phyloP scores from a whole-genome alignment of 2,329 filamentous ascomycete genomes.

The Fusarium abutilonis region DNA sequence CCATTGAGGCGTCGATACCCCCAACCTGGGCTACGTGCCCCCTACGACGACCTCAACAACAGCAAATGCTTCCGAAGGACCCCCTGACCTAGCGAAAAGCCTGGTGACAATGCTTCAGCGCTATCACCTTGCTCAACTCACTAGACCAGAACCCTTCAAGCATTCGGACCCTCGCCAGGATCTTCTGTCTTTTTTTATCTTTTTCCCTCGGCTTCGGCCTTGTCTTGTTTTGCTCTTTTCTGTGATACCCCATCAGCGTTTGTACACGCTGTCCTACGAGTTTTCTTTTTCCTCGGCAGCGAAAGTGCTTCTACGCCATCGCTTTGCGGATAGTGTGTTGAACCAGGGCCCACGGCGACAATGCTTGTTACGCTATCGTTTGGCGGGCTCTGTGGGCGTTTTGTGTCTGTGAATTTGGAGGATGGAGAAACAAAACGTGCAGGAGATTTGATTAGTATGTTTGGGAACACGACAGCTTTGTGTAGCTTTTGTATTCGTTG shows the following conservation, averaged over 20 bases:
- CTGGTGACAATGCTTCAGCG: conserved; percentile 63
- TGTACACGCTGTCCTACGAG: conserved; percentile 58
- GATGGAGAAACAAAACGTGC: neutral
- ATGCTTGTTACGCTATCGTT: conserved; percentile 65
- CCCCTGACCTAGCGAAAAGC: conserved; percentile 40
- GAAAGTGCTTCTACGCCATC: conserved; percentile 67
- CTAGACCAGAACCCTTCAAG: conserved; percentile 9
- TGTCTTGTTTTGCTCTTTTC: conserved; percentile 42
- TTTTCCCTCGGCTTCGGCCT: conserved; percentile 24
- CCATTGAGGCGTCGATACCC: neutral
- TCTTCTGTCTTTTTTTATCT: conserved; percentile 25
- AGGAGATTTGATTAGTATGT: neutral
- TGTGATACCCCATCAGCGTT: conserved; percentile 59
- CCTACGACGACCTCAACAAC: conserved; percentile 49
- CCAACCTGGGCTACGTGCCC: neutral
- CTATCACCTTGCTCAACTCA: conserved; percentile 52
- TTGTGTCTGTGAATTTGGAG: conserved; percentile 37
- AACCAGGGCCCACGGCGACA: conserved; percentile 61
- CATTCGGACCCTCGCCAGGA: conserved; percentile 9
- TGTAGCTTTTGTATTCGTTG: neutral
- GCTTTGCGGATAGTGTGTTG: conserved; percentile 62
- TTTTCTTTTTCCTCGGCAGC: conserved; percentile 56
- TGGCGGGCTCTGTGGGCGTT: conserved; percentile 59
- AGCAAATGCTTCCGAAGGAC: conserved; percentile 52
- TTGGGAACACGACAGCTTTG: neutral